Evolutionary conservation across 73 alveolate species (phyloP).

Genomic region (Paramecium bursaria): DNA sequence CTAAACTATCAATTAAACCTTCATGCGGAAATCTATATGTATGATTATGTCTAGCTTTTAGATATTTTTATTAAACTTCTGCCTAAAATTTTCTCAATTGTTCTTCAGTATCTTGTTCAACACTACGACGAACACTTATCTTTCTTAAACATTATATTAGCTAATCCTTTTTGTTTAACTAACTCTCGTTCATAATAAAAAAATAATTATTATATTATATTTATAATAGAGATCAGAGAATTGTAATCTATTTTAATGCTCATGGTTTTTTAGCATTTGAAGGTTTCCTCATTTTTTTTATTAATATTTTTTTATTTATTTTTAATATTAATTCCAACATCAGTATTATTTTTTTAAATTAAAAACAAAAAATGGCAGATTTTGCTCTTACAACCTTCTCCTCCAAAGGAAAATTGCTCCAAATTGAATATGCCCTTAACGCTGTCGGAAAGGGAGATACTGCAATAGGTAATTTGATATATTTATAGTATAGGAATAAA

Average conservation of each 20-base stretch:
- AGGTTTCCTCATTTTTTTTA: too few species aligned
- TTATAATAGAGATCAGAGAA: background rate
- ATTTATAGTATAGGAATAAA: constrained; percentile 70
- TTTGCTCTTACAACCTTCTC: constrained; percentile 87
- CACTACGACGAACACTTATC: background rate
- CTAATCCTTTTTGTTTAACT: too few species aligned
- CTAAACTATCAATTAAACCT: background rate
- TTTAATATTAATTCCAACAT: too few species aligned
- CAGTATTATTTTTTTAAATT: background rate
- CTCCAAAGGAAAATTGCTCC: constrained; percentile 84
- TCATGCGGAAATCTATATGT: background rate
- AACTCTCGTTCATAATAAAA: too few species aligned
- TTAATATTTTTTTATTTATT: too few species aligned
- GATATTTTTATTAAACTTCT: background rate
- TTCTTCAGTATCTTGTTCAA: background rate
- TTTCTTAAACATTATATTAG: background rate
- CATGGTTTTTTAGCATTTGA: background rate
- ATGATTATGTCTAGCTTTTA: background rate
- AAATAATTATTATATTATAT: too few species aligned
- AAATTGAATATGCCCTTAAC: constrained; percentile 89
- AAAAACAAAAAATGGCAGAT: constrained; percentile 25
- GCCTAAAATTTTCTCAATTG: background rate
- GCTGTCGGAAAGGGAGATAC: constrained; percentile 97
- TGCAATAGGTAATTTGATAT: constrained; percentile 73
- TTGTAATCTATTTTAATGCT: background rate